Conservation (phyloP, 768 basidiomycete species). For the Boletellus sp. region DNA sequence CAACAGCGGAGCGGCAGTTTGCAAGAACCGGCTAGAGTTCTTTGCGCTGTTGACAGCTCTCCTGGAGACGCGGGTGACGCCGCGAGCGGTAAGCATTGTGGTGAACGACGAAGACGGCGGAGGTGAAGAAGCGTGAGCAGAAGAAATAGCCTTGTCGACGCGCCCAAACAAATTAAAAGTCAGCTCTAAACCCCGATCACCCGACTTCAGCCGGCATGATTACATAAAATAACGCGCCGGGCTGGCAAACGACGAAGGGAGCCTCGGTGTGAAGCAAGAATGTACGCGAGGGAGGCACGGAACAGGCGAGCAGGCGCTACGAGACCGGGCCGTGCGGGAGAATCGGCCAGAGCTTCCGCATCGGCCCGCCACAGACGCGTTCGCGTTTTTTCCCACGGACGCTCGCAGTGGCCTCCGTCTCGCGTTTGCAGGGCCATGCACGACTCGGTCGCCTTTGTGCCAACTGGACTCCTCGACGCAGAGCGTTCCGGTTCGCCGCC, state of each 20-base stretch:
- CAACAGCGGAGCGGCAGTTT: slow-evolving; percentile 61
- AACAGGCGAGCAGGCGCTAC: too few relatives aligned
- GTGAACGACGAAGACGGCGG: slow-evolving; percentile 36
- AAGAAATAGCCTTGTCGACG: slow-evolving; percentile 32
- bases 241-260: too few relatives aligned
- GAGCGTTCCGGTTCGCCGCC: neutral
- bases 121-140: slow-evolving; percentile 16
- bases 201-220: slow-evolving; percentile 29
- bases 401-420: neutral
- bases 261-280: too few relatives aligned
- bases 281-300: too few relatives aligned
- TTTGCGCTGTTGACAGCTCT: slow-evolving; percentile 74
- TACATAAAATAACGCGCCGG: slow-evolving; percentile 20
- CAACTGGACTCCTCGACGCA: slow-evolving; percentile 23
- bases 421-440: slow-evolving; percentile 11
- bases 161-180: slow-evolving; percentile 20
- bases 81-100: slow-evolving; percentile 81
- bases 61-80: slow-evolving; percentile 83
- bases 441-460: slow-evolving; percentile 9
- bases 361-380: slow-evolving; percentile 12
- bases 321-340: too few relatives aligned
- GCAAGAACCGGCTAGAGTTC: slow-evolving; percentile 78
- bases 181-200: slow-evolving; percentile 28
- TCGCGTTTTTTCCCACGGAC: slow-evolving; percentile 15
- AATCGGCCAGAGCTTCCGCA: neutral